phyloP scores from a whole-genome alignment of 2,329 filamentous ascomycete species.

The Juglanconis sp. region DNA sequence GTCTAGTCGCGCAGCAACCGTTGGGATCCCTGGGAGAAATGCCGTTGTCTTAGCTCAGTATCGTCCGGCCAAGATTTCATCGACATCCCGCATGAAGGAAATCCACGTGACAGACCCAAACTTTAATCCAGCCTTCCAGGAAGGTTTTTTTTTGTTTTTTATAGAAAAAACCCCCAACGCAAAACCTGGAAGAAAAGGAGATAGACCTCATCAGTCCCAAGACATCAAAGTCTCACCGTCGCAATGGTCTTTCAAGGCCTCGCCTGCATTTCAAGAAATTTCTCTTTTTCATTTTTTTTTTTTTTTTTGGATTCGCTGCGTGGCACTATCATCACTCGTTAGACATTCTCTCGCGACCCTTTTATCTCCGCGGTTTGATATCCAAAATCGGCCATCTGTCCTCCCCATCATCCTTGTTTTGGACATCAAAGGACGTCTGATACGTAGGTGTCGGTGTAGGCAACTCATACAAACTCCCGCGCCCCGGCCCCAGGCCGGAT shows the following conservation, averaged over 20 bases:
- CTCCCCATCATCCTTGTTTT: neutral
- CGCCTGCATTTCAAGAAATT: neutral
- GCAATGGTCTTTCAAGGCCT: neutral
- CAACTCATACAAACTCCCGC: neutral
- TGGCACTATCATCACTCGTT: conserved; percentile 2
- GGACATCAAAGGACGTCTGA: neutral
- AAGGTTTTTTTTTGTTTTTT: too few relatives aligned
- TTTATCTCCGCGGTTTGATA: conserved; percentile 1
- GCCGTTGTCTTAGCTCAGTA: too few relatives aligned
- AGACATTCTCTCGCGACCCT: neutral
- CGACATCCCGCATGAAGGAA: neutral
- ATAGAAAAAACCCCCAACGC: too few relatives aligned
- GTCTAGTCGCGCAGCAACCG: neutral
- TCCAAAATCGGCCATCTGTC: conserved; percentile 1
- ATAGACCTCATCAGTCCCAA: neutral
- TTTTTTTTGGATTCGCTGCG: neutral
- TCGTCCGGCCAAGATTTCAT: neutral
- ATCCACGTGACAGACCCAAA: neutral
- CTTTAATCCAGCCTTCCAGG: neutral
- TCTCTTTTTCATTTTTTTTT: neutral
- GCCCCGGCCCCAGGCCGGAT: neutral
- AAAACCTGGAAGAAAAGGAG: neutral
- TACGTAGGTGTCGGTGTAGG: neutral
- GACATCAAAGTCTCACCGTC: neutral
- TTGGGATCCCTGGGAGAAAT: neutral